Base-by-base conservation (phyloP, 192 early-diverging fungal species). In the Spizellomyces sp. region DNA sequence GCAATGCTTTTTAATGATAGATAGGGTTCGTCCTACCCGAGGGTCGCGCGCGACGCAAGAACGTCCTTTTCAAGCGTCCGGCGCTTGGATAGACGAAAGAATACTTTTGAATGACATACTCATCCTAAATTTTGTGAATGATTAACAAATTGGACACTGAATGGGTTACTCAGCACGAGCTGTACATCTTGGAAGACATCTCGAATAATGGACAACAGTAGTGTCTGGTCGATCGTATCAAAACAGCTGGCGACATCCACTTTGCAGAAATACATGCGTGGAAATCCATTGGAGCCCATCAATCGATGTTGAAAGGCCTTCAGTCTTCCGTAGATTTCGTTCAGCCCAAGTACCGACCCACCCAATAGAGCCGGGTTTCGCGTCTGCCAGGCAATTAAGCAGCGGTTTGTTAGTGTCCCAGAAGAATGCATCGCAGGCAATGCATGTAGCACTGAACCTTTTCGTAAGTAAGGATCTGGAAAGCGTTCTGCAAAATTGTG, bases 191-290 rank as follows among this genome's bases (percentile, higher is more conserved):
- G 57, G 12, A 93, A 15, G 0, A 85, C 64, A 6, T 67, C 63
- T 21, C 81, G 48, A 45, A 93, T 52, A 45, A 91, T 79, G 0
- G 79, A 47, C 17, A 92, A 66, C 15, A 97, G 75, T 56, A 86
- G 87, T 41, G 63, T 77, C 62, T 94, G 95, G 8, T 87, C 79
- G 58, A 97, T 94, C n/a, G 87, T 88, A 71, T 97, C 93, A 69
- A 90, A 97, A 21, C 90, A 90, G 43, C 73, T 74, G 41, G 78
- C 80, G 50, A 97, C 87, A 72, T 97, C 95, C 8, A 93, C 83
- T 70, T 95, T 97, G 63, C 88, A 91, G 77, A 95, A 89, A 64
- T 88, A 97, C 9, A 92, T 67, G 4, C 62, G 61, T 17, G 73
- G 19, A 12, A 58, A 58, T n/a, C 72, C 74, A 54, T 19, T 0